These are phyloP conservation scores for Carex pumila DNA, from an alignment of 176 grass and related monocot genomes.

Conservation along the genomic window DNA sequence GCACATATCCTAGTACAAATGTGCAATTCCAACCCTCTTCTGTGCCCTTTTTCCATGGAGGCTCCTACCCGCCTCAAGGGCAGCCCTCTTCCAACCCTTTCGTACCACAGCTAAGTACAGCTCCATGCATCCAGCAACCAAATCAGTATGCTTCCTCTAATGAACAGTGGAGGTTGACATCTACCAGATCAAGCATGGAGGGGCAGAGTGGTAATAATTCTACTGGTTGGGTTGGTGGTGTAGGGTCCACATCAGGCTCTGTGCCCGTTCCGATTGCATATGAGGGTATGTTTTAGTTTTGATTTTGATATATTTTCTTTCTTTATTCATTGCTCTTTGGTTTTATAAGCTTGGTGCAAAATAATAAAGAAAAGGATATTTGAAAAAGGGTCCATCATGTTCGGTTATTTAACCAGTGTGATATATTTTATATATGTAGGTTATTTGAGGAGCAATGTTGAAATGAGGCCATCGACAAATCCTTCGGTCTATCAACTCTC, in stretches of 20 bases:
- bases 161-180: slow-evolving; percentile 9
- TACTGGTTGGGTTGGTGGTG: slow-evolving; percentile 10
- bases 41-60: neutral
- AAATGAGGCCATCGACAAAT: slow-evolving; percentile 13
- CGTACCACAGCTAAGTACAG: neutral
- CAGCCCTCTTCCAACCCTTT: slow-evolving; percentile 5
- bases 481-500: neutral
- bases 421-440: slow-evolving; percentile 11
- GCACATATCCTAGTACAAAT: slow-evolving; percentile 8
- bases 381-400: neutral
- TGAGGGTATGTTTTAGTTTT: slow-evolving; percentile 15
- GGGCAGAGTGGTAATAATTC: slow-evolving; percentile 1
- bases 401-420: neutral
- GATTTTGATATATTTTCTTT: neutral
- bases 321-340: neutral
- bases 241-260: neutral
- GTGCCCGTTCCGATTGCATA: neutral
- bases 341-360: neutral
- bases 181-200: neutral
- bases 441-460: slow-evolving; percentile 17
- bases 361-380: neutral
- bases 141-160: slow-evolving; percentile 4
- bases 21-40: slow-evolving; percentile 15
- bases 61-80: neutral
- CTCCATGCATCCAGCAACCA: slow-evolving; percentile 1